Evolutionary conservation across 1,284 basidiomycete species (phyloP), one percentile per base, ranked within the genome.

Genomic region (Ustilago trichophora): DNA sequence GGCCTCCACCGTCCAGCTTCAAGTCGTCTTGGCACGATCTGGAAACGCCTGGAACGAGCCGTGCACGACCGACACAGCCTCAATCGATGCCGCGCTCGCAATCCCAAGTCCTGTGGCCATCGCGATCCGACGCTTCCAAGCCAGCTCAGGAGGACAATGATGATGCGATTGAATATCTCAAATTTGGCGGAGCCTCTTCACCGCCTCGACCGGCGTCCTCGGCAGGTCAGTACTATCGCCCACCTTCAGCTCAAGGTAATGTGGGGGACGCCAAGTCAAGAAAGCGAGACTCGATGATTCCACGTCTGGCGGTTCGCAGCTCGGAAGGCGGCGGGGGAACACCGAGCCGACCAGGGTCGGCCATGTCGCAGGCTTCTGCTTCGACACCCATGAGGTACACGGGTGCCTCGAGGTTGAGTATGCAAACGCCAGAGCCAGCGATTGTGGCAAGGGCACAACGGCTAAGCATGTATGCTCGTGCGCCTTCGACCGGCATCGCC

Each of bases 351-450:
- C 74, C 74, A 9, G 59, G 70, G n/a, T 76, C 74, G 22, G 58
- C 74, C 18, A 16, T 74, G 52, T 75, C 72, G 29, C 69, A 76
- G 27, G 62, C 53, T 3, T 65, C 71, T 6, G 55, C 43, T 4
- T 45, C 62, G 3, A 64, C 67, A 22, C 65, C 65, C 9, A 44
- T 60, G 44, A 46, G 60, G 6, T 75, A 66, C 47, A 45, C 49
- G 12, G 68, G 71, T 3, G 64, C 65, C 9, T 73, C 65, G 32
- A 59, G 76, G 13, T 13, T 57, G 34, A 67, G 51, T 34, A 76
- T 78, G 76, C 75, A 77, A 54, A 78, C 76, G 31, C 76, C 76
- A 10, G 76, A 78, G 24, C 76, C 76, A 4, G 66, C 60, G 10
- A 72, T 78, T 15, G 66, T 71, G 12, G 75, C 75, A 10, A 47